Evolutionary conservation across 108 stramenopile genomes (phyloP), one percentile per base, ranked within the genome.

Genomic region (Epipyxis sp.): DNA sequence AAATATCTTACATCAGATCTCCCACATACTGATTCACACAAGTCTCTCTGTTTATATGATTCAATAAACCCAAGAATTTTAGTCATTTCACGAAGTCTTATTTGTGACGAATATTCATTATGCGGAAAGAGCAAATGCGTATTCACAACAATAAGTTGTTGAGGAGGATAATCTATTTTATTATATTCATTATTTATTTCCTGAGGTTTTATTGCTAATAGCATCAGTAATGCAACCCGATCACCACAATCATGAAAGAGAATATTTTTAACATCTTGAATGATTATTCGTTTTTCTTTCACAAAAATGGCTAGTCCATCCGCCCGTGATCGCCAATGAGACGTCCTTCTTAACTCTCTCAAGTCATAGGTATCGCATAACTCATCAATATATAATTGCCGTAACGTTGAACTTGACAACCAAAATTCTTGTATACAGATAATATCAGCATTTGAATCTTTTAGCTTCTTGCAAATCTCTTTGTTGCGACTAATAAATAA

Each of bases 81-180:
- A 41, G 44, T 44, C 34, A 74, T 45, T 25, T 74, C 71, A 25
- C 71, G 35, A 13, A 74, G 1, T 16, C 71, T 41, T 25, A 74
- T 74, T 0, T 57, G 34, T 16, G 44, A 35, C 20, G 37, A 40
- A 1, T 35, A 74, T 0, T 44, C 42, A 13, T 74, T 74, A 1
- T 74, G 71, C 34, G 71, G 71, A 45, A 74, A 74, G 42, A 74
- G 71, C 34, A 74, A 45, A 45, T 74, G 71, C 71, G 71, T 74
- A 44, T 74, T 74, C 20, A 74, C 40, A 34, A 35, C 34, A 44
- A 74, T 44, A 34, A 74, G 20, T 34, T 41, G 50, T 34, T 57
- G 57, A 34, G 44, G 71, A 16, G 44, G 50, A n/a, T n/a, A n/a
- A n/a, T n/a, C n/a, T n/a, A n/a, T n/a, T n/a, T n/a, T n/a, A n/a